phyloP scores from a whole-genome alignment of 2,329 filamentous ascomycete genomes.

The Achaetomium macrosporum region DNA sequence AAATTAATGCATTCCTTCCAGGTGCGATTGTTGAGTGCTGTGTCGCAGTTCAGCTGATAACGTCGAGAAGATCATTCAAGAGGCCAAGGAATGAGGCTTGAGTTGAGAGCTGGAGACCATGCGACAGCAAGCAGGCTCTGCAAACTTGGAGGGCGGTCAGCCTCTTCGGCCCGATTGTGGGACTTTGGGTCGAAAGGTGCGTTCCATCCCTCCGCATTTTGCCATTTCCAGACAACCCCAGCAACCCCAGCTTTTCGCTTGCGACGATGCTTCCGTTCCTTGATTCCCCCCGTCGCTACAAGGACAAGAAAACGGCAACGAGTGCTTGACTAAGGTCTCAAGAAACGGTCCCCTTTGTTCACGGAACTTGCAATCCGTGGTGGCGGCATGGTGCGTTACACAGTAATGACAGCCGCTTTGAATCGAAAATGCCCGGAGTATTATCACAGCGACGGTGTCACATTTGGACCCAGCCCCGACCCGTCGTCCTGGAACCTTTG shows the following conservation, averaged over 20 bases:
- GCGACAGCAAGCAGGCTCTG: too few species aligned
- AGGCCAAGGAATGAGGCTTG: slow-evolving; percentile 16
- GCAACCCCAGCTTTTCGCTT: slow-evolving; percentile 14
- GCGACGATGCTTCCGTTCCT: neutral
- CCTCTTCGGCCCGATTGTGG: slow-evolving; percentile 28
- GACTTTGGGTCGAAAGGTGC: slow-evolving; percentile 15
- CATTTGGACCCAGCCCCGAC: neutral
- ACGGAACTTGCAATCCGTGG: neutral
- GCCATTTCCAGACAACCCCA: neutral
- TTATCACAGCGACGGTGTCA: too few species aligned
- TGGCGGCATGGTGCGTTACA: neutral
- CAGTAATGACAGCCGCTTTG: too few species aligned
- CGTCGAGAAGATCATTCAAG: too few species aligned
- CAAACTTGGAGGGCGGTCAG: slow-evolving; percentile 9
- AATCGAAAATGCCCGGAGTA: too few species aligned
- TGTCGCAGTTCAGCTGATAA: slow-evolving; percentile 11
- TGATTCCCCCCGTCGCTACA: neutral
- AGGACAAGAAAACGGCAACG: neutral
- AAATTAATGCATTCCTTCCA: neutral
- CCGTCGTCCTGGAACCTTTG: slow-evolving; percentile 1
- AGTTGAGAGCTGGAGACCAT: neutral
- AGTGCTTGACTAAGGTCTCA: too few species aligned
- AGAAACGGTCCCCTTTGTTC: neutral
- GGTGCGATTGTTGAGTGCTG: neutral
- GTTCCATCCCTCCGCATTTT: slow-evolving; percentile 23